Evolutionary conservation across 2,329 filamentous ascomycete species (phyloP), one percentile per base, ranked within the genome.

Genomic region (Epichloe aotearoae): DNA sequence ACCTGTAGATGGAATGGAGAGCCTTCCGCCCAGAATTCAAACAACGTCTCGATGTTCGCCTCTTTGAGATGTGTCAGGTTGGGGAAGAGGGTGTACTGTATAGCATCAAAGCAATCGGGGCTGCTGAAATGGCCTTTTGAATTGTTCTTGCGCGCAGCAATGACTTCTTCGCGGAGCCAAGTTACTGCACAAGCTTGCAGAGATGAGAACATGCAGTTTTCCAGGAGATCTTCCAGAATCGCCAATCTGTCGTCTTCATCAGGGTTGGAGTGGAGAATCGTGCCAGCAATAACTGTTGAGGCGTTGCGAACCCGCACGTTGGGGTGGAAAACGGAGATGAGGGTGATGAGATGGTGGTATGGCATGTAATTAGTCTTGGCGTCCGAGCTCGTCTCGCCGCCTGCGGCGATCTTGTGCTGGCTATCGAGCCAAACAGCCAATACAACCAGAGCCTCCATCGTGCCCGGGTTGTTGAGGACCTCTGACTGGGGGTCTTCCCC

Each of bases 111-210:
- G 42, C 77, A 77, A 15, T 79, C 75, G 0, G 75, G 66, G 4
- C 69, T 72, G 11, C 72, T 64, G 60, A 84, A 84, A 23, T 60
- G 62, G 8, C 61, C 64, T 56, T 62, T 65, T 30, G 59, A 53
- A 14, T 56, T 54, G 23, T 62, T 51, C 40, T 63, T 62, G 26
- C 57, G 64, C 3, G 76, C 73, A 4, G 69, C 62, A 8, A 82
- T 69, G 15, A 83, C 66, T 60, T 84, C 81, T 57, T 83, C 80
- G 50, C 79, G 75, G 36, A 83, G 64, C 81, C 81, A 84, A 4
- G 73, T 72, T 4, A 84, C 72, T 0, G 80, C 80, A 41, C 77
- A 79, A 8, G 77, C 80, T 61, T 82, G 82, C 38, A 84, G 69
- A 1, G 75, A 71, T 2, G 79, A 72, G 57, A 80, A 83, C 56